Evolutionary conservation across 257 asterid species (phyloP).

Genomic region (Prunella vulgaris): DNA sequence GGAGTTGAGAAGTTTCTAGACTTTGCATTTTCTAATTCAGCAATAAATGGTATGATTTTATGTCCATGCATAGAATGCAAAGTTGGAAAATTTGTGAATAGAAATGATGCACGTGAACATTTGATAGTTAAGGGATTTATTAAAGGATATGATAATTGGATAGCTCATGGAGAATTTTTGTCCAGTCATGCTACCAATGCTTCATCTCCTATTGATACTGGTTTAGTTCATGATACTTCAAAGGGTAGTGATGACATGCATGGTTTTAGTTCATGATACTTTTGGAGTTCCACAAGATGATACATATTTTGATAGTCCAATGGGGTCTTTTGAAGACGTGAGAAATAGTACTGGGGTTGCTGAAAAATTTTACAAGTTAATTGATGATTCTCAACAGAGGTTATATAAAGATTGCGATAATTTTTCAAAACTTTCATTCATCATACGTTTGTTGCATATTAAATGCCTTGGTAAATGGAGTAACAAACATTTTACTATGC

Average conservation of each 20-base stretch:
- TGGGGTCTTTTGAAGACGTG: not conserved
- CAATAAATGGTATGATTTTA: not conserved
- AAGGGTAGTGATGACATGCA: constrained; percentile 1
- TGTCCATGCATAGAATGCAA: constrained; percentile 5
- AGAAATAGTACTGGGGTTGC: not conserved
- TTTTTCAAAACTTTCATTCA: constrained; percentile 8
- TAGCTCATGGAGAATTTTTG: constrained; percentile 10
- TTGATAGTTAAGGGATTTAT: constrained; percentile 5
- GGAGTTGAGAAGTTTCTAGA: constrained; percentile 4
- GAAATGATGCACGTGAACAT: constrained; percentile 3
- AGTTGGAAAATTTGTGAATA: not conserved
- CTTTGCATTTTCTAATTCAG: not conserved
- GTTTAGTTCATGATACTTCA: too few relatives aligned
- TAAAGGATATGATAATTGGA: not conserved
- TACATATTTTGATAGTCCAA: not conserved
- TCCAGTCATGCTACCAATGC: not conserved
- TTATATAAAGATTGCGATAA: constrained; percentile 13
- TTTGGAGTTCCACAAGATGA: not conserved
- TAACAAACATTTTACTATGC: not conserved
- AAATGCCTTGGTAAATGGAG: not conserved
- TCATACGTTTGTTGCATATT: constrained; percentile 5
- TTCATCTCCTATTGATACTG: not conserved
- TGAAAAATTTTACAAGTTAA: not conserved
- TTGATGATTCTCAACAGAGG: not conserved
- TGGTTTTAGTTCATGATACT: not conserved